Evolutionary conservation across 495 filamentous ascomycete species (phyloP).

Genomic region (Penicillium angulare): DNA sequence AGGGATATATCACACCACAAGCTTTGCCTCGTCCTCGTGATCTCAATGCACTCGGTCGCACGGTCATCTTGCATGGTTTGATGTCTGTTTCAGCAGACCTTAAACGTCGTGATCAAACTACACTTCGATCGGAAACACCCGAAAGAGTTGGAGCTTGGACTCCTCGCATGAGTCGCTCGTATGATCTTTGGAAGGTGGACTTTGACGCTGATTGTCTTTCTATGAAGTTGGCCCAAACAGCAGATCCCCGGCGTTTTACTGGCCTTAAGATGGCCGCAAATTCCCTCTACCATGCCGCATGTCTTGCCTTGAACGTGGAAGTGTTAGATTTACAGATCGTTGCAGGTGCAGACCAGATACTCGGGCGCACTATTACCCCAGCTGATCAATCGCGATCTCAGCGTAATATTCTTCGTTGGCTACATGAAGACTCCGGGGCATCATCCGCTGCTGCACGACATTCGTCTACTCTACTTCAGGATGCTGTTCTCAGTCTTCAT

Average conservation of each 20-base stretch:
- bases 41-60: slow-evolving; percentile 47
- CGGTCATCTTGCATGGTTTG: slow-evolving; percentile 51
- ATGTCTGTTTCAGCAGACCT: slow-evolving; percentile 58
- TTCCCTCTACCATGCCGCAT: slow-evolving; percentile 51
- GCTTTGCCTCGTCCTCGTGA: slow-evolving; percentile 28
- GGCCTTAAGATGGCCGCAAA: slow-evolving; percentile 40
- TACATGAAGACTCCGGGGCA: slow-evolving; percentile 22
- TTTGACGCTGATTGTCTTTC: slow-evolving; percentile 47
- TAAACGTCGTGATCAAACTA: slow-evolving; percentile 54
- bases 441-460: slow-evolving; percentile 41
- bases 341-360: slow-evolving; percentile 51
- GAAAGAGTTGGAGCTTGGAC: slow-evolving; percentile 47
- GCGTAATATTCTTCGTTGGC: slow-evolving; percentile 42
- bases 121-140: slow-evolving; percentile 35
- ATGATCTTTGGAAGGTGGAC: slow-evolving; percentile 53
- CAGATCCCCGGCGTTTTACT: slow-evolving; percentile 35
- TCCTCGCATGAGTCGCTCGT: slow-evolving; percentile 45
- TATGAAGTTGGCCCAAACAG: slow-evolving; percentile 30
- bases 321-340: slow-evolving; percentile 55
- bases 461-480: slow-evolving; percentile 45
- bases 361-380: slow-evolving; percentile 44
- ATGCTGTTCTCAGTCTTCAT: slow-evolving; percentile 44
- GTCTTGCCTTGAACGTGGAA: slow-evolving; percentile 50
- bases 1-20: slow-evolving; percentile 48
- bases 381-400: slow-evolving; percentile 47